Evolutionary conservation across 1,284 basidiomycete species (phyloP).

Genomic region (Tylopilus sp.): DNA sequence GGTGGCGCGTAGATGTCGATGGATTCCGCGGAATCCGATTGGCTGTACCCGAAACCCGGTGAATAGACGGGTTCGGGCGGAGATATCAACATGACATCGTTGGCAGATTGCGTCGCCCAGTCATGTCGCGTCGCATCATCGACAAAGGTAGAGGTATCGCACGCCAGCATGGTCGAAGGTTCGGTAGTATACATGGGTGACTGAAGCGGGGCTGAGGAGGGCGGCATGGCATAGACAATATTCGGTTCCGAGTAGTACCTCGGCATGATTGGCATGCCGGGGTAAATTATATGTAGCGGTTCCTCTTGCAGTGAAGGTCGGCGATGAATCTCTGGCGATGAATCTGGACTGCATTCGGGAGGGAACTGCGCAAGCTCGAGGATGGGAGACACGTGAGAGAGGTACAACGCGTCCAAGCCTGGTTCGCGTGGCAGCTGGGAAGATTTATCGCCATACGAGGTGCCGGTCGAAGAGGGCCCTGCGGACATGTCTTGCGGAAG

Average conservation of each 20-base stretch:
- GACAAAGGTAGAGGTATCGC: conserved; percentile 17
- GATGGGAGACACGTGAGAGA: conserved; percentile 26
- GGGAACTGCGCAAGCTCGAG: conserved; percentile 17
- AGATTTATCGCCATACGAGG: conserved; percentile 8
- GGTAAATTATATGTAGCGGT: conserved; percentile 22
- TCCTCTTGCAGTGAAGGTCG: conserved; percentile 26
- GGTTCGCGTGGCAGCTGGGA: conserved; percentile 16
- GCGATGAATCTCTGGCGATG: conserved; percentile 14
- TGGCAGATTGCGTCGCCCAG: conserved; percentile 15
- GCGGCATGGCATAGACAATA: conserved; percentile 12
- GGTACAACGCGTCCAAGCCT: conserved; percentile 18
- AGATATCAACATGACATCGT: conserved; percentile 20
- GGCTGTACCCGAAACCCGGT: conserved; percentile 21
- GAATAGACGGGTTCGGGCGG: conserved; percentile 19
- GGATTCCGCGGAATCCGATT: conserved; percentile 19
- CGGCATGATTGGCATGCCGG: conserved; percentile 23
- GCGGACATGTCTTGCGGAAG: conserved; percentile 2
- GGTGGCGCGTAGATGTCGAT: conserved; percentile 18
- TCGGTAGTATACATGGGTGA: conserved; percentile 24
- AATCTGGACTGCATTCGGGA: conserved; percentile 12
- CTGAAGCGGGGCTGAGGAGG: conserved; percentile 12
- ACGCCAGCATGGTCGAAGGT: conserved; percentile 9
- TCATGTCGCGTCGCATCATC: conserved; percentile 10
- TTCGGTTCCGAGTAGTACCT: conserved; percentile 24
- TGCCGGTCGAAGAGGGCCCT: conserved; percentile 9